Evolutionary conservation across 2,329 filamentous ascomycete species (phyloP).

Genomic region (Ophiocordyceps camponoti-leonardi): DNA sequence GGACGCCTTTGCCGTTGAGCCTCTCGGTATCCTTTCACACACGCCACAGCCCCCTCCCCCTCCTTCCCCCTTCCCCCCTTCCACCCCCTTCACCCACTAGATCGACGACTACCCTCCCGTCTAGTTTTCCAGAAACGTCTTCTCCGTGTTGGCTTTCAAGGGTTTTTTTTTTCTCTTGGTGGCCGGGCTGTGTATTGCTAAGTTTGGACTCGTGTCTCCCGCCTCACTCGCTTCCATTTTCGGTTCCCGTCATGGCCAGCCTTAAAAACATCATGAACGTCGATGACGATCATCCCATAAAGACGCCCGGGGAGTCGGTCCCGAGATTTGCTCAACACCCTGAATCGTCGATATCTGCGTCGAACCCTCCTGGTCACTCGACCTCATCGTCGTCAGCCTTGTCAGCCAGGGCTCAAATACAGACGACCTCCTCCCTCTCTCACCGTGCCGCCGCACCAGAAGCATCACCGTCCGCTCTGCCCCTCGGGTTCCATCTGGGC

Average conservation of each 20-base stretch:
- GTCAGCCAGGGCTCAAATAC: slow-evolving; percentile 16
- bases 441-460: slow-evolving; percentile 10
- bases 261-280: slow-evolving; percentile 40
- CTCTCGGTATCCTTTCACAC: slow-evolving; percentile 3
- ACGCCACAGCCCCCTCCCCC: slow-evolving; percentile 7
- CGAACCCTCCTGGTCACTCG: slow-evolving; percentile 20
- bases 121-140: slow-evolving; percentile 14
- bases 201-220: slow-evolving; percentile 19
- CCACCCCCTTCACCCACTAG: background rate
- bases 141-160: slow-evolving; percentile 6
- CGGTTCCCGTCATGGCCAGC: slow-evolving; percentile 31
- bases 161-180: slow-evolving; percentile 14
- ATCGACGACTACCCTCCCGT: slow-evolving; percentile 1
- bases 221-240: slow-evolving; percentile 21
- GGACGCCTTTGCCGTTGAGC: slow-evolving; percentile 1
- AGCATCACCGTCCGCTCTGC: slow-evolving; percentile 7
- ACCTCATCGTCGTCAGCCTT: slow-evolving; percentile 13
- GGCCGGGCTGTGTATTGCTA: slow-evolving; percentile 27
- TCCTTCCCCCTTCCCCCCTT: background rate
- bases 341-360: slow-evolving; percentile 16
- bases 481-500: slow-evolving; percentile 5
- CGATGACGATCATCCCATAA: slow-evolving; percentile 31
- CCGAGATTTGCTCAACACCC: slow-evolving; percentile 13
- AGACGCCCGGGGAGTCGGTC: slow-evolving; percentile 24
- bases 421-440: slow-evolving; percentile 10